Evolutionary conservation across 2,329 filamentous ascomycete genomes (phyloP), one percentile per base, ranked within the genome.

Genomic region (Alternaria gaisen): DNA sequence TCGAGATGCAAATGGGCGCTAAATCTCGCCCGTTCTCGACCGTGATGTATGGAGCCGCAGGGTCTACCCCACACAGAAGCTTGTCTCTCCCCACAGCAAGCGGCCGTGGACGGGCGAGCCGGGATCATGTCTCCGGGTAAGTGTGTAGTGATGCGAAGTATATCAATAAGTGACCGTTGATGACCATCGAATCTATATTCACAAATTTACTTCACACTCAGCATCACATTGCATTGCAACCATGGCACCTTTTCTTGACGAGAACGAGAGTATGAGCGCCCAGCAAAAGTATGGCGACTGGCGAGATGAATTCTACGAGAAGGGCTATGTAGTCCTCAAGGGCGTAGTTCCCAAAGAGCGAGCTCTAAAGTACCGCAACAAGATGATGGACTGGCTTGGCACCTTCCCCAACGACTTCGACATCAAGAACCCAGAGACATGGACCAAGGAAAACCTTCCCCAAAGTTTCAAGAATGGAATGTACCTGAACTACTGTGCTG

Each of bases 371-470:
- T 77, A 77, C 56, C 64, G 62, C 11, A 58, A 76, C 32, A 72
- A 70, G 44, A 73, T 73, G 63, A 61, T 74, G 40, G 67, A 75
- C 20, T 77, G 73, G 72, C 67, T 77, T 5, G 68, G 74, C 36
- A 69, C 63, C 3, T 76, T 76, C 34, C 58, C 64, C 12, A 66
- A 66, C 30, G 72, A 72, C 28, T 76, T 77, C 63, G 69, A 77
- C n/a, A 60, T 64, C 28, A 67, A 72, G 10, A 70, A 77, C 66
- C 53, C 56, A 62, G 67, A 30, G 34, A 84, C 82, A 9, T 83
- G 80, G 80, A 80, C 74, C 2, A 72, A 72, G 5, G 79, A 82
- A 6, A 76, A 83, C 60, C 72, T 84, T 2, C 83, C 83, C 1
- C 53, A 60, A 32, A 61, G 60, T 32, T 61, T 70, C 57, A 68